A percentile compares a stretch with the other conserved stretches of the same genome.
phyloP scores from a whole-genome alignment of 176 grass and related monocot species.

The Olyra latifolia region DNA sequence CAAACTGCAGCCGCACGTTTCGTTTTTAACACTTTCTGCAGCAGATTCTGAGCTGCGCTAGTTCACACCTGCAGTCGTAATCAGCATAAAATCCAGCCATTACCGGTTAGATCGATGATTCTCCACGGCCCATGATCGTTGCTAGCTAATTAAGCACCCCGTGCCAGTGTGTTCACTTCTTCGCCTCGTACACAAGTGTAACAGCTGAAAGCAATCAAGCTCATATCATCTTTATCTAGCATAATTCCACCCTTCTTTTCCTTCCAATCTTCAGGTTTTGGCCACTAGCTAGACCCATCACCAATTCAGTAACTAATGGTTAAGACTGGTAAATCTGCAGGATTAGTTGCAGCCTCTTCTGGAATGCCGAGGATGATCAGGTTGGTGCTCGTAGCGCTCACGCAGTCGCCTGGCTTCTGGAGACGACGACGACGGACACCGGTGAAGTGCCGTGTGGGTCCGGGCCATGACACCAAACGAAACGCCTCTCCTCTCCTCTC shows the following conservation, averaged over 20 bases:
- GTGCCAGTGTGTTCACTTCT: background rate
- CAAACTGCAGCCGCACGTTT: background rate
- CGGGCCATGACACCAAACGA: background rate
- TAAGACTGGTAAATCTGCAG: background rate
- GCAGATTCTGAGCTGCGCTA: conserved; percentile 20
- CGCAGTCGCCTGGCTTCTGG: too few species aligned
- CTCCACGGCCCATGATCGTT: background rate
- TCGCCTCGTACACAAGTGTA: background rate
- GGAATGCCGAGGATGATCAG: background rate
- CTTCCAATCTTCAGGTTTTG: background rate
- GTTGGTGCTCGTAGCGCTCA: conserved; percentile 24
- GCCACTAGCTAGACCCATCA: background rate
- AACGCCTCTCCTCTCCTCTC: background rate
- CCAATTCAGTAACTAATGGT: background rate
- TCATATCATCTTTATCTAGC: too few species aligned
- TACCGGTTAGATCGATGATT: background rate
- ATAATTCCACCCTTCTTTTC: background rate
- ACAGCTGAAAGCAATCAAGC: background rate
- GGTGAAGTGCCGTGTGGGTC: conserved; percentile 28
- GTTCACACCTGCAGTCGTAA: conserved; percentile 37
- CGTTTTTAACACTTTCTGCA: background rate
- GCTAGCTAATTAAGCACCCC: background rate
- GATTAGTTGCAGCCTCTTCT: background rate
- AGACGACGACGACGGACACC: background rate
- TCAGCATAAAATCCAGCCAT: background rate